Conservation (phyloP, 805 yeast species). For the Metschnikowia vanudenii region DNA sequence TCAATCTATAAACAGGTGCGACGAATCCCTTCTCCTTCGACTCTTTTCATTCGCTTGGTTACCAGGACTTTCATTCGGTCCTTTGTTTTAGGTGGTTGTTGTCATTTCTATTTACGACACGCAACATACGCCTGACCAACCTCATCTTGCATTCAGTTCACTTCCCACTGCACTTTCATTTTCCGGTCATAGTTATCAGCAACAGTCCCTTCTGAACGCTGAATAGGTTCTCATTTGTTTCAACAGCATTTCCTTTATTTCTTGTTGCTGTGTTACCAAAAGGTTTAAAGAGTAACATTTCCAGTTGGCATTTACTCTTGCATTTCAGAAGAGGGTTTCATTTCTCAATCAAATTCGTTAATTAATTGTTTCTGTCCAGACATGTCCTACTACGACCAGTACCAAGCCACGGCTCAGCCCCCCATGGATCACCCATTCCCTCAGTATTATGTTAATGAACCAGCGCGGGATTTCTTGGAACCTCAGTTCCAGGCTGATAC, state of each 20-base stretch:
- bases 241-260: conserved; percentile 4
- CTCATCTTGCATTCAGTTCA: conserved; percentile 12
- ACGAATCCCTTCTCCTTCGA: background rate
- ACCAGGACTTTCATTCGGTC: background rate
- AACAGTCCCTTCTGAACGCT: background rate
- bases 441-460: conserved; percentile 25
- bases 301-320: conserved; percentile 5
- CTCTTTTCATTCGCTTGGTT: background rate
- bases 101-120: background rate
- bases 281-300: background rate
- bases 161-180: conserved; percentile 11
- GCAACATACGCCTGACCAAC: background rate
- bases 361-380: background rate
- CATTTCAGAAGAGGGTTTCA: background rate
- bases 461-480: conserved; percentile 5
- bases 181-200: background rate
- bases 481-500: conserved; percentile 5
- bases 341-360: conserved; percentile 2
- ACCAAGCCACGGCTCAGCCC: conserved; percentile 37
- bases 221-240: background rate
- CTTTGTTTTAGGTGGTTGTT: background rate
- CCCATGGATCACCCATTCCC: conserved; percentile 29
- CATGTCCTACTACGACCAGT: conserved; percentile 45
- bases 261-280: conserved; percentile 2
- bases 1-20: background rate